A percentile compares a stretch with the other conserved stretches of the same genome.
These are phyloP conservation scores for Penicillium sp. DNA, from an alignment of 2,329 filamentous ascomycete species.

Conservation along the genomic window DNA sequence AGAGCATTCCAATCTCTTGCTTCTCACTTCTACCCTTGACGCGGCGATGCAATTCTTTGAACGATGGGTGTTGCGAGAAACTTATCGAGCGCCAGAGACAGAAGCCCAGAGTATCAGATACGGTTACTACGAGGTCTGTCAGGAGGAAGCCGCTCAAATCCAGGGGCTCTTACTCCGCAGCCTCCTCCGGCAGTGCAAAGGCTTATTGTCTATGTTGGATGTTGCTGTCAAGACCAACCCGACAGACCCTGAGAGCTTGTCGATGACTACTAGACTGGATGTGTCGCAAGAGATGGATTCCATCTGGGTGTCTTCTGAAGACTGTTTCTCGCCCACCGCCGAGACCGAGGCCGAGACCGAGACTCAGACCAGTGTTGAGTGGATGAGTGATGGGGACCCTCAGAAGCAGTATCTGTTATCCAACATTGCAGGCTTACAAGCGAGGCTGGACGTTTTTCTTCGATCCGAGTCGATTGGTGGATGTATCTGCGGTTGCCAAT, in stretches of 20 bases:
- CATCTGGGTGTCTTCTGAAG: constrained; percentile 6
- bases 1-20: constrained; percentile 23
- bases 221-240: constrained; percentile 11
- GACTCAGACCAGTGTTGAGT: constrained; percentile 4
- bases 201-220: constrained; percentile 21
- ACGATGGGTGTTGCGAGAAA: constrained; percentile 26
- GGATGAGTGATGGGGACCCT: constrained; percentile 2
- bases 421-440: constrained; percentile 26
- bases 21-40: constrained; percentile 29
- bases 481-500: constrained; percentile 23
- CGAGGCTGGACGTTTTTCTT: constrained; percentile 25
- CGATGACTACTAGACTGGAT: background rate
- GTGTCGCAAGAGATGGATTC: constrained; percentile 4
- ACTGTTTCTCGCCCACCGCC: constrained; percentile 5
- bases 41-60: constrained; percentile 27
- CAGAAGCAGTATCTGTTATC: constrained; percentile 21
- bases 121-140: constrained; percentile 28
- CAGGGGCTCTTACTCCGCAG: constrained; percentile 25
- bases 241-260: constrained; percentile 7
- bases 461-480: constrained; percentile 21
- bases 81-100: constrained; percentile 7
- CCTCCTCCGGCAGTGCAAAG: constrained; percentile 24
- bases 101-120: constrained; percentile 21
- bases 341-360: background rate
- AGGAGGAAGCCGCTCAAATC: constrained; percentile 25